Percentiles rank a stretch among this genome's conserved stretches.
These are phyloP conservation scores for Dryadomyces quercus-mongolicae DNA, from an alignment of 2,329 filamentous ascomycete genomes.

Conservation along the genomic window DNA sequence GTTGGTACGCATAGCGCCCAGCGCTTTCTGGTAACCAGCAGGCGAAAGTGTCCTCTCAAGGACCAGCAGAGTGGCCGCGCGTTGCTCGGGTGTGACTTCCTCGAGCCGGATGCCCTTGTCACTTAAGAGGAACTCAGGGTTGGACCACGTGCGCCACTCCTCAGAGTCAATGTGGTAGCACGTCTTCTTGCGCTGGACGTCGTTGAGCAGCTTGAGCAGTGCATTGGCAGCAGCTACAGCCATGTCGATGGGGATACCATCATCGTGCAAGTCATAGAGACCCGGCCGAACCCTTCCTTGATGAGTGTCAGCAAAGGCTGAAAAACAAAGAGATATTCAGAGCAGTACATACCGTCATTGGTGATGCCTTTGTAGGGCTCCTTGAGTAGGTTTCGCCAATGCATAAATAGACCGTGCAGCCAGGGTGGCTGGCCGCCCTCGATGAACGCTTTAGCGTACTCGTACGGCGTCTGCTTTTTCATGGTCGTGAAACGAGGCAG, in stretches of 20 bases:
- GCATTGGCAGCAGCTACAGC: constrained; percentile 41
- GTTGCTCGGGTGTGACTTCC: constrained; percentile 31
- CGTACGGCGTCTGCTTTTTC: constrained; percentile 47
- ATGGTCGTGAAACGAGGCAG: constrained; percentile 50
- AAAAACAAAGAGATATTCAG: background rate
- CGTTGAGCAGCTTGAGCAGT: constrained; percentile 32
- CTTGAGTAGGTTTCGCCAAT: constrained; percentile 45
- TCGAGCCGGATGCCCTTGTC: constrained; percentile 61
- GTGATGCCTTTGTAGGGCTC: constrained; percentile 64
- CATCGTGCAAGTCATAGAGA: constrained; percentile 49
- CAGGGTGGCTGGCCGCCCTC: constrained; percentile 50
- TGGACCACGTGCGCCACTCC: constrained; percentile 60
- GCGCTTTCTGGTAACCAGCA: constrained; percentile 59
- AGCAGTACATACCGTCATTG: constrained; percentile 40
- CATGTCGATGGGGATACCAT: constrained; percentile 43
- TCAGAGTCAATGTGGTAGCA: constrained; percentile 54
- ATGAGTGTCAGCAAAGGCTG: background rate
- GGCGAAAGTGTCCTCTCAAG: constrained; percentile 48
- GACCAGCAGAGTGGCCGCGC: constrained; percentile 39
- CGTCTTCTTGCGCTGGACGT: constrained; percentile 34
- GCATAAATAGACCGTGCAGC: constrained; percentile 48
- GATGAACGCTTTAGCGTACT: constrained; percentile 50
- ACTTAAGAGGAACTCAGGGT: constrained; percentile 61
- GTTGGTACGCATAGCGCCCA: constrained; percentile 61
- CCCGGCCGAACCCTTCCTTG: constrained; percentile 35